Conservation (phyloP, 108 stramenopile genomes). For the Skeletonema costatum region DNA sequence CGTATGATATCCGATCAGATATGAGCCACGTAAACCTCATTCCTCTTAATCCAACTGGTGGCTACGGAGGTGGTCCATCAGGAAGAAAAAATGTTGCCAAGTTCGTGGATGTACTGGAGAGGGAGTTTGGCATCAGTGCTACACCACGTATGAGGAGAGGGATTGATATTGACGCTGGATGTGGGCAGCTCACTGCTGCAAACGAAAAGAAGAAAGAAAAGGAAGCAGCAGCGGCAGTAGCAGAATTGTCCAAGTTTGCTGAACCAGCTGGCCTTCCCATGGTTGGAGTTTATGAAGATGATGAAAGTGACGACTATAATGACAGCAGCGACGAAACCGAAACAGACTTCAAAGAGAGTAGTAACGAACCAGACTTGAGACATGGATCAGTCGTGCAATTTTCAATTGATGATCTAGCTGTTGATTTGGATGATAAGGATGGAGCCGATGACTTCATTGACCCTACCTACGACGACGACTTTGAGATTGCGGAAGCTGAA, state of each 20-base stretch:
- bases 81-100: constrained; percentile 59
- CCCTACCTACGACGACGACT: constrained; percentile 48
- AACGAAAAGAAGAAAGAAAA: constrained; percentile 62
- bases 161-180: constrained; percentile 98
- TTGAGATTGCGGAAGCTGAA: constrained; percentile 50
- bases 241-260: background rate
- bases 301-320: constrained; percentile 12
- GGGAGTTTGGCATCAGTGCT: constrained; percentile 68
- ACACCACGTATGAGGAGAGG: constrained; percentile 95
- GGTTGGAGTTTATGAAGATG: constrained; percentile 58
- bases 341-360: background rate
- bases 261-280: constrained; percentile 21
- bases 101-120: constrained; percentile 72
- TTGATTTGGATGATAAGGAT: constrained; percentile 54
- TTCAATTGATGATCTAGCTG: constrained; percentile 41
- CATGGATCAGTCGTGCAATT: constrained; percentile 42
- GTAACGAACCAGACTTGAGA: background rate
- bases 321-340: constrained; percentile 6
- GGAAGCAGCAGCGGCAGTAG: constrained; percentile 7
- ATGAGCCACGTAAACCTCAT: constrained; percentile 96
- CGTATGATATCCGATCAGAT: constrained; percentile 57
- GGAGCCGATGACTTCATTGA: constrained; percentile 52
- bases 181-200: constrained; percentile 92
- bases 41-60: constrained; percentile 94
- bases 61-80: constrained; percentile 71